Conservation (phyloP, 306 rosid species). For the Benincasa hispida region DNA sequence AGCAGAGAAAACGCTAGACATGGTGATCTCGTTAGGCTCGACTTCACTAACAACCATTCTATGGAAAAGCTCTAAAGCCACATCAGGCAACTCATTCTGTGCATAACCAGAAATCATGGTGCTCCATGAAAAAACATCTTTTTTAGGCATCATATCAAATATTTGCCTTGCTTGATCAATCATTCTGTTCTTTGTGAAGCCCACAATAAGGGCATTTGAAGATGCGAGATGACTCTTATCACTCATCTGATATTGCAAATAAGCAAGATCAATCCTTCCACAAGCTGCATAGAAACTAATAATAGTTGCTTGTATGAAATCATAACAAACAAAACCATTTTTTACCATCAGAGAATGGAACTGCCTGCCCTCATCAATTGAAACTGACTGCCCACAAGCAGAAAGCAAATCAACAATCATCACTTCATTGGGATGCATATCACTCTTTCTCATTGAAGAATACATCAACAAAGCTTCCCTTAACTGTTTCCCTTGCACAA, state of each 20-base stretch:
- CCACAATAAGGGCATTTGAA: conserved; percentile 71
- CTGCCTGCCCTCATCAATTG: conserved; percentile 42
- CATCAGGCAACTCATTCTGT: conserved; percentile 51
- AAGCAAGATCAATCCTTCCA: conserved; percentile 43
- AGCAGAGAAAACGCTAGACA: conserved; percentile 78
- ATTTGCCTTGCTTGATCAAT: conserved; percentile 41
- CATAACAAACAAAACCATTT: conserved; percentile 57
- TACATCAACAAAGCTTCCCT: conserved; percentile 52
- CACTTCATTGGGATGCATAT: conserved; percentile 50
- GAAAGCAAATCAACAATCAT: conserved; percentile 70
- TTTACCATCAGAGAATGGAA: conserved; percentile 52
- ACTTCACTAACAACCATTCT: conserved; percentile 46
- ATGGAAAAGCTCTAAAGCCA: conserved; percentile 69
- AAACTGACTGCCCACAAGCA: conserved; percentile 45
- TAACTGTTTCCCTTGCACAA: conserved; percentile 41
- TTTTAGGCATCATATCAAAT: conserved; percentile 58
- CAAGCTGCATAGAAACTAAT: conserved; percentile 69
- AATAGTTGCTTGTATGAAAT: conserved; percentile 68
- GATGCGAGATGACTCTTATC: conserved; percentile 57
- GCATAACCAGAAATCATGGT: conserved; percentile 72
- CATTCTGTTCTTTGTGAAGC: conserved; percentile 50
- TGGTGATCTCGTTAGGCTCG: conserved; percentile 74
- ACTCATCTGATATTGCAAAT: conserved; percentile 49
- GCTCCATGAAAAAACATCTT: conserved; percentile 85
- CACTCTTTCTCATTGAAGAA: conserved; percentile 38